Evolutionary conservation across 2,329 filamentous ascomycete genomes (phyloP).

Genomic region (Teratosphaeria epicoccoides): DNA sequence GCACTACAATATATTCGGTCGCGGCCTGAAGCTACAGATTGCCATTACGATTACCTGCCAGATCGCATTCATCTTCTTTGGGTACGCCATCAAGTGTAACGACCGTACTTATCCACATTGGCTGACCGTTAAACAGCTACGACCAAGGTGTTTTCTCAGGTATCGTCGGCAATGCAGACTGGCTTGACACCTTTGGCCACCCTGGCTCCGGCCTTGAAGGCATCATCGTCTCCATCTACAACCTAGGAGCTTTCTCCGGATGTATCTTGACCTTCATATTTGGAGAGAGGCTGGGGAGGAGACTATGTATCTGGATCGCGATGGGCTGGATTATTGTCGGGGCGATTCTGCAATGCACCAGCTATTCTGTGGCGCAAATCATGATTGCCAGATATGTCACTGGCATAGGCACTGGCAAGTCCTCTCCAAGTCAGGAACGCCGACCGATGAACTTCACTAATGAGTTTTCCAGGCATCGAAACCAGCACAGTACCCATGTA

Average conservation of each 20-base stretch:
- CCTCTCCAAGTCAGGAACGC: neutral
- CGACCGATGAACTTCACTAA: neutral
- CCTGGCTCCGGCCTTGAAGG: slow-evolving; percentile 30
- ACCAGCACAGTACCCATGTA: slow-evolving; percentile 38
- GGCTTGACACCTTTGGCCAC: slow-evolving; percentile 26
- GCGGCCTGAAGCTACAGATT: slow-evolving; percentile 18
- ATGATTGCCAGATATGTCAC: slow-evolving; percentile 39
- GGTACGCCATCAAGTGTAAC: slow-evolving; percentile 5
- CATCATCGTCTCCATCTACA: slow-evolving; percentile 35
- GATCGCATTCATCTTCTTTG: slow-evolving; percentile 25
- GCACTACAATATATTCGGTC: slow-evolving; percentile 21
- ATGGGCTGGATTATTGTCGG: slow-evolving; percentile 36
- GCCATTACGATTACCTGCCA: slow-evolving; percentile 25
- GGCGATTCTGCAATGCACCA: slow-evolving; percentile 36
- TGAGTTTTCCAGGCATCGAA: slow-evolving; percentile 13
- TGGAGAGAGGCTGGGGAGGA: slow-evolving; percentile 28
- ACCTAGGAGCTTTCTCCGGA: slow-evolving; percentile 28
- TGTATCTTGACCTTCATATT: slow-evolving; percentile 29
- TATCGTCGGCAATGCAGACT: slow-evolving; percentile 33
- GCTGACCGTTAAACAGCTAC: neutral
- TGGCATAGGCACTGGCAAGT: slow-evolving; percentile 37
- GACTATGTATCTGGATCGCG: slow-evolving; percentile 32
- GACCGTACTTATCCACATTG: no score
- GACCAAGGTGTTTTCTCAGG: slow-evolving; percentile 25
- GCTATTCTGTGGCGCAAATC: slow-evolving; percentile 35